Conservation (phyloP, 2,329 filamentous ascomycete genomes). For the Aotearoamyces nothofagi region DNA sequence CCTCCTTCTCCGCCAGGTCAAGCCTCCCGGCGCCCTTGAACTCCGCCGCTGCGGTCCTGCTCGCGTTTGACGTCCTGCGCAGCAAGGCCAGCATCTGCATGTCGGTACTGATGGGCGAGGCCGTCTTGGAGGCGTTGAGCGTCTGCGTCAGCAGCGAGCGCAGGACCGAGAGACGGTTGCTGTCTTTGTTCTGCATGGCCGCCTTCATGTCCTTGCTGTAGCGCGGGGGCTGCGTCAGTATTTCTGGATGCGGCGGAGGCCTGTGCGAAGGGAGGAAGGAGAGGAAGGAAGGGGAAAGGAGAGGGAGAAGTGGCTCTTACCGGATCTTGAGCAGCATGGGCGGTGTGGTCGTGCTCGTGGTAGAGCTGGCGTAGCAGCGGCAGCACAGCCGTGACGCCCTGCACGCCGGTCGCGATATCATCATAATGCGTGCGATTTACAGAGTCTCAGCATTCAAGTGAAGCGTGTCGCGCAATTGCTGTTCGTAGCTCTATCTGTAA, state of each 20-base stretch:
- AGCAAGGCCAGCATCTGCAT: slow-evolving; percentile 53
- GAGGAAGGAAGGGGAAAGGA: no score
- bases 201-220: slow-evolving; percentile 39
- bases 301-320: slow-evolving; percentile 9
- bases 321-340: slow-evolving; percentile 22
- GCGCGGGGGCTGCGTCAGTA: no score
- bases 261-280: no score
- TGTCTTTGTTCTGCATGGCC: slow-evolving; percentile 51
- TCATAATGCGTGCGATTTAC: no score
- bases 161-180: slow-evolving; percentile 49
- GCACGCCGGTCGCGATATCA: slow-evolving; percentile 6
- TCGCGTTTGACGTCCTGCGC: slow-evolving; percentile 42
- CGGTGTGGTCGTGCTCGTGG: slow-evolving; percentile 9
- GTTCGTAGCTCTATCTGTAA: no score
- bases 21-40: slow-evolving; percentile 46
- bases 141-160: slow-evolving; percentile 54
- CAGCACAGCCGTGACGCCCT: slow-evolving; percentile 12
- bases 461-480: no score
- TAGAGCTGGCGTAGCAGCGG: slow-evolving; percentile 13
- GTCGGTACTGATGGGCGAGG: slow-evolving; percentile 54
- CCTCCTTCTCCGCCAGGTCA: slow-evolving; percentile 59
- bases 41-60: slow-evolving; percentile 44
- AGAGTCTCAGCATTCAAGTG: no score
- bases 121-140: slow-evolving; percentile 62
- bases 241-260: no score